Evolutionary conservation across 257 asterid genomes (phyloP), one percentile per base, ranked within the genome.

Genomic region (Dorcoceras hygrometricum): DNA sequence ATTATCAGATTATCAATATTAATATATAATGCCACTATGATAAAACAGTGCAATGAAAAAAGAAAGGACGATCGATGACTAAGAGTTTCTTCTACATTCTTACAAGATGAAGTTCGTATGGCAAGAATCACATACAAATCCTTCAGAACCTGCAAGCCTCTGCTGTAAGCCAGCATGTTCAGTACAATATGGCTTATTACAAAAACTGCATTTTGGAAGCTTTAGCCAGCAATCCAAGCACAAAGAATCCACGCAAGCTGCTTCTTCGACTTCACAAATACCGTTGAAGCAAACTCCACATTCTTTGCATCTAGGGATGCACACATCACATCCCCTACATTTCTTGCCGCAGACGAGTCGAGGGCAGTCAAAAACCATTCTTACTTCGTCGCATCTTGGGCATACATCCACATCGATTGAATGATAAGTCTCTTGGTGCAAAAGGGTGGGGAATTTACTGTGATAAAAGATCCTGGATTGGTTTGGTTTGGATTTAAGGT

Each of bases 141-240:
- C 88, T 23, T 25, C 20, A 54, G 81, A 65, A 0, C 63, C 81
- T 0, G 63, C 48, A 61, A 71, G 53, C 5, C 31, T 24, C 4
- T 64, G 75, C 71, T 74, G 76, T 65, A 51, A 84, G 36, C 76
- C 68, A 24, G 69, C 80, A 79, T 91, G 98, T 18, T 39, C 66
- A 8, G 50, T 80, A 65, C 98, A 91, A 34, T 83, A 84, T 20
- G 98, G 90, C 74, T 81, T 91, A 53, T 86, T 91, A 51, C 96
- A 91, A 64, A 82, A 87, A 65, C 46, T 76, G 31, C 98, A 91
- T 63, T 91, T 91, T 0, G 96, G 90, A 53, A 85, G 86, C 71
- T 66, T 69, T 20, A 91, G 76, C 98, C 98, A 91, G 67, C 96
- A 91, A 25, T 71, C 73, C 59, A 76, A 71, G 66, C 98, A 89